Evolutionary conservation across 768 basidiomycete species (phyloP), one percentile per base, ranked within the genome.

Genomic region (Harrya chromipes): DNA sequence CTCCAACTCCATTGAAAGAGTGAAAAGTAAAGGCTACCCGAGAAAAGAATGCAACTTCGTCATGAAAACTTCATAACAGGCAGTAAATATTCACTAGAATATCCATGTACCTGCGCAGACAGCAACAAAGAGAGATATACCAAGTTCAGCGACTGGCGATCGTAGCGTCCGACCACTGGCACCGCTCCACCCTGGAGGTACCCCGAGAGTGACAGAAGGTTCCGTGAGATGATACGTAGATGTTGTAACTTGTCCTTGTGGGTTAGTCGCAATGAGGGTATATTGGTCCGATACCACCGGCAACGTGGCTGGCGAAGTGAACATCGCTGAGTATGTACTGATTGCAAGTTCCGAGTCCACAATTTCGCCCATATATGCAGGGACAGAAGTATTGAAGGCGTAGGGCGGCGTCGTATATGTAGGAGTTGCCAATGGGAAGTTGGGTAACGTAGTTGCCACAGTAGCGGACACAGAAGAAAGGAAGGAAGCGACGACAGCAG

Each of bases 401-500:
- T 89, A 91, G 0, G 79, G 52, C 5, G 86, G 85, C 1, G 81
- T 82, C 9, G 81, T 74, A 55, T 77, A 77, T 0, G 79, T 73
- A 0, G 87, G 87, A 3, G 85, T 85, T 2, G 84, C 57, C 40
- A 91, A 68, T 14, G 82, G 69, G 57, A 74, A 84, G 66, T 90
- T 90, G 1, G 89, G 89, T 1, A 90, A 70, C 13, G 79, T 83
- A 4, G 88, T 89, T 13, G 75, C 62, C 42, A 89, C 69, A 1
- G 85, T 84, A 11, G 82, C 81, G 6, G 86, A 84, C 40, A 70
- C 70, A 12, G 82, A 79, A 4, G 85, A 80, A 42, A 89, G 67
- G 61, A 79, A 75, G 8, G 81, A 75, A 13, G 71, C 65, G 23
- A 85, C 68, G 12, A 59, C 45, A 35, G 71, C 65, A 8, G 75